These are phyloP conservation scores for Cairneyella variabilis DNA, from an alignment of 495 filamentous ascomycete species.

Conservation along the genomic window DNA sequence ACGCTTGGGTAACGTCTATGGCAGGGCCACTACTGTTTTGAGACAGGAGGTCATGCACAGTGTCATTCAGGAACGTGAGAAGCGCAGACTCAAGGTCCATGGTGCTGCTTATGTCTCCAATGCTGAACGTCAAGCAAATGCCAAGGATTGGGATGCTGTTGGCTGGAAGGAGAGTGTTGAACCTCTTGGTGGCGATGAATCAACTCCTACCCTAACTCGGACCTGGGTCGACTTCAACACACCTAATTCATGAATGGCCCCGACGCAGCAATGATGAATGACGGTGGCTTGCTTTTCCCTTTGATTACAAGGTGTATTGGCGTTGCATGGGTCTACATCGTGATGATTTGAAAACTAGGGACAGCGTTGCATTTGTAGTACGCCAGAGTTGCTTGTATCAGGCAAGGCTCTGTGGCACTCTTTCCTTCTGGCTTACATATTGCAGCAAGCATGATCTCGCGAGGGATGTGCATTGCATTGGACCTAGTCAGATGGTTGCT, in stretches of 20 bases:
- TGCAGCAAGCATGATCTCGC: constrained; percentile 1
- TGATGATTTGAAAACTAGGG: constrained; percentile 5
- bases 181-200: constrained; percentile 12
- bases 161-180: constrained; percentile 35
- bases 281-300: constrained; percentile 1
- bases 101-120: constrained; percentile 21
- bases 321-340: constrained; percentile 15
- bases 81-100: constrained; percentile 23
- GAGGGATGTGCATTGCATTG: neutral
- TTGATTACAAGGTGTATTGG: constrained; percentile 21
- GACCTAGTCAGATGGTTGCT: constrained; percentile 2
- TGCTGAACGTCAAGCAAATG: constrained; percentile 17
- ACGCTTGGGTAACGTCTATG: constrained; percentile 37
- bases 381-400: neutral
- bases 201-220: constrained; percentile 12
- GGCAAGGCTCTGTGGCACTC: neutral
- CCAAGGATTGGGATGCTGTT: constrained; percentile 28
- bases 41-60: constrained; percentile 42
- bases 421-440: constrained; percentile 14
- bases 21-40: constrained; percentile 38
- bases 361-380: neutral
- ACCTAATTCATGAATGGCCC: neutral
- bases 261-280: neutral
- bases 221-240: constrained; percentile 19
- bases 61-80: constrained; percentile 60